Evolutionary conservation across 306 rosid species (phyloP).

Genomic region (Gleditsia sinensis): DNA sequence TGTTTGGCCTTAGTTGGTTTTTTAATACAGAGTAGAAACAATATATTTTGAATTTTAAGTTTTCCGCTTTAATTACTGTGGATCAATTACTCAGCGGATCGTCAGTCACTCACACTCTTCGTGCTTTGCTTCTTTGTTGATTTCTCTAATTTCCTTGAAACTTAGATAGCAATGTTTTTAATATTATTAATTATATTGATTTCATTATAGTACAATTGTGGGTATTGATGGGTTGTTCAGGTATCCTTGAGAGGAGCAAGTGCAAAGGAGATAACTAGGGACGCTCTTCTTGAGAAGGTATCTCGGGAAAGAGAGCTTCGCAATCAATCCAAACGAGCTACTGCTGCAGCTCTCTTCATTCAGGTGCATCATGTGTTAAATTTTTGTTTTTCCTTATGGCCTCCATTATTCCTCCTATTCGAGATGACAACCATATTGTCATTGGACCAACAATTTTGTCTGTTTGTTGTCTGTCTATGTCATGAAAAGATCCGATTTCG

Average conservation of each 20-base stretch:
- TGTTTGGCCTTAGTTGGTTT: neutral
- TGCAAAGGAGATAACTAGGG: slow-evolving; percentile 94
- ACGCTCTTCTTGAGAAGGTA: slow-evolving; percentile 84
- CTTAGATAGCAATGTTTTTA: neutral
- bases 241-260: slow-evolving; percentile 94
- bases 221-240: slow-evolving; percentile 43
- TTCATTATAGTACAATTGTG: neutral
- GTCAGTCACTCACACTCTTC: neutral
- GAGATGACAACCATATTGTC: neutral
- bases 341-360: slow-evolving; percentile 81
- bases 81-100: neutral
- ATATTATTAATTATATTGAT: neutral
- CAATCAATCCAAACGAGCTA: slow-evolving; percentile 75
- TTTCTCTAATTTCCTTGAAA: neutral
- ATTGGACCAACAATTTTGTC: neutral
- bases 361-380: slow-evolving; percentile 54
- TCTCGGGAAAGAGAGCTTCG: slow-evolving; percentile 89
- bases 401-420: neutral
- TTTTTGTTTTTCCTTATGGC: neutral
- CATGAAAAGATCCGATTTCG: neutral
- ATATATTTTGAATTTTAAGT: neutral
- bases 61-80: neutral
- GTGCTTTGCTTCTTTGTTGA: neutral
- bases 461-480: neutral
- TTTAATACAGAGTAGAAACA: neutral